These are phyloP conservation scores for Pythium periplocum DNA, from an alignment of 352 stramenopile species.

Conservation along the genomic window DNA sequence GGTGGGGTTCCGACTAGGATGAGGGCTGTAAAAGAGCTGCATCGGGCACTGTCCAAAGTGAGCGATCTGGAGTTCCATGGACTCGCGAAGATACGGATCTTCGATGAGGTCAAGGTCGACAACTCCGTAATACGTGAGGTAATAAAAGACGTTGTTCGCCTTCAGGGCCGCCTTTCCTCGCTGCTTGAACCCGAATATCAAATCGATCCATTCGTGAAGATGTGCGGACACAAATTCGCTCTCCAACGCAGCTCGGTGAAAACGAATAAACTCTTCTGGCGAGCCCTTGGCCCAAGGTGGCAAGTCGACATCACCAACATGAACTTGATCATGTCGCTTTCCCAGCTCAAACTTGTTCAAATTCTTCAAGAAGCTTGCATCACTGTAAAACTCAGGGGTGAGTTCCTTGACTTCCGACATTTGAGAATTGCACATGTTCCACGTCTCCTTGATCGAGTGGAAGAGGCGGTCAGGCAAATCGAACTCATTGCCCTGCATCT, in stretches of 20 bases:
- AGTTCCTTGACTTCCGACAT: constrained; percentile 99
- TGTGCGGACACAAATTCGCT: constrained; percentile 97
- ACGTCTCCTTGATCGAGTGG: constrained; percentile 94
- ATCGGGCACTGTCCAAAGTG: constrained; percentile 99
- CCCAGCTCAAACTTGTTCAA: constrained; percentile 94
- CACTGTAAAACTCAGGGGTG: constrained; percentile 97
- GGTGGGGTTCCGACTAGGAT: constrained; percentile 48
- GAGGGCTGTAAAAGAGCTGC: constrained; percentile 86
- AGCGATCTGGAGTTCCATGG: constrained; percentile 97
- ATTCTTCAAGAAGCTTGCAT: constrained; percentile 96
- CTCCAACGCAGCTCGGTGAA: constrained; percentile 96
- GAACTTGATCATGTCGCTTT: constrained; percentile 62
- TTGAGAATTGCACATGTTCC: constrained; percentile 95
- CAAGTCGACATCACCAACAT: constrained; percentile 91
- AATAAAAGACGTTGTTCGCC: constrained; percentile 96
- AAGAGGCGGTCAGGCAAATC: constrained; percentile 98
- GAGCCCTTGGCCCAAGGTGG: constrained; percentile 96
- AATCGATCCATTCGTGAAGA: constrained; percentile 98
- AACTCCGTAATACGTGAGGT: constrained; percentile 89
- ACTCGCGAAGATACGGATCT: constrained; percentile 89
- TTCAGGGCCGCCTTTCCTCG: constrained; percentile 90
- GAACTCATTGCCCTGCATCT: constrained; percentile 96
- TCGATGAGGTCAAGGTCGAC: constrained; percentile 97
- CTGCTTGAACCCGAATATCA: constrained; percentile 99
- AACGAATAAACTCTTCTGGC: constrained; percentile 94